Conservation (phyloP, 257 asterid genomes). For the Ehretia macrophylla region DNA sequence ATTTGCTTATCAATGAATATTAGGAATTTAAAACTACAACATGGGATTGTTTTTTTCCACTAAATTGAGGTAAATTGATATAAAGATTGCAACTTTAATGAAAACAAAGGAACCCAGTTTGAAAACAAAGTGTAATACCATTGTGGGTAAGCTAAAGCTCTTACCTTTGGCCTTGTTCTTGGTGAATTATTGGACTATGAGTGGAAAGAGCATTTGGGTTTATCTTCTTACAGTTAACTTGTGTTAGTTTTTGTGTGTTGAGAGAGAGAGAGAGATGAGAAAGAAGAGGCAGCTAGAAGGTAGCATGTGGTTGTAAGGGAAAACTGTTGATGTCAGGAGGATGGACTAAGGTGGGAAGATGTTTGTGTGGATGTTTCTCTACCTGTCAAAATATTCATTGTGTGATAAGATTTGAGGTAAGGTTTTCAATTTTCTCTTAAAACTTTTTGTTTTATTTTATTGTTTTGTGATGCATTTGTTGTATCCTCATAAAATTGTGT, state of each 20-base stretch:
- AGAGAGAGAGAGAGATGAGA: conserved; percentile 13
- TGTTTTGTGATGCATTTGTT: no score
- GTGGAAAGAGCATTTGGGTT: conserved; percentile 1
- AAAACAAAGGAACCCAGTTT: not conserved
- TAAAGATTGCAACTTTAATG: not conserved
- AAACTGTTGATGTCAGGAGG: conserved; percentile 17
- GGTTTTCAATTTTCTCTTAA: conserved; percentile 9
- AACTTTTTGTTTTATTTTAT: no score
- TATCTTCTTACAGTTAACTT: not conserved
- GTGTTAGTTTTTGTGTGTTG: not conserved
- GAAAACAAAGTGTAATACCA: not conserved
- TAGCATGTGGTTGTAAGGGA: conserved; percentile 16
- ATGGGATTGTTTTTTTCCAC: not conserved
- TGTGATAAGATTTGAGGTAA: conserved; percentile 55
- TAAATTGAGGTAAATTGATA: not conserved
- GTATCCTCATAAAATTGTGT: no score
- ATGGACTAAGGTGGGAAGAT: conserved; percentile 15
- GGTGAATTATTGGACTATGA: not conserved
- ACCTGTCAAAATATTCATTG: conserved; percentile 44
- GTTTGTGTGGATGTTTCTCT: conserved; percentile 65
- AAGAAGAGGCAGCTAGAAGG: conserved; percentile 4
- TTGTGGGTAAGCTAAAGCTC: conserved; percentile 12
- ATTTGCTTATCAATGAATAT: not conserved
- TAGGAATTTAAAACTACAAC: no score
- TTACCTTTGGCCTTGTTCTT: conserved; percentile 21